A percentile compares a stretch with the other conserved stretches of the same genome.
Evolutionary conservation across 495 filamentous ascomycete species (phyloP).

Genomic region (Daldinia childiae): DNA sequence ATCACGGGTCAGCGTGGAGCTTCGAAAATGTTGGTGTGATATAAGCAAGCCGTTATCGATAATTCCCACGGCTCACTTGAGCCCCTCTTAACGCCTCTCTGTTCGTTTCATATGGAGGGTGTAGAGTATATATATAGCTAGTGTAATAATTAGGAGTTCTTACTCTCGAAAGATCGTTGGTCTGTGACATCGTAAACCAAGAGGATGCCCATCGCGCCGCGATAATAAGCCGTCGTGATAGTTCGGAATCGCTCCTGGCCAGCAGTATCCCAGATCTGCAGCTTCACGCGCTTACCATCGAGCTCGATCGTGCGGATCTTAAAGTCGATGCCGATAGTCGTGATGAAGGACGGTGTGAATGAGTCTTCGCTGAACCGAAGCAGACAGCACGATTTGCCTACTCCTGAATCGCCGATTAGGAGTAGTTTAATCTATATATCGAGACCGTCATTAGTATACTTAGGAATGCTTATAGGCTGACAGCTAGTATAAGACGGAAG

Average conservation of each 20-base stretch:
- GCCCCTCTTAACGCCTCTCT: constrained; percentile 2
- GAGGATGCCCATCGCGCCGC: constrained; percentile 97
- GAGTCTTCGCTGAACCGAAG: constrained; percentile 98
- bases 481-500: constrained; percentile 1
- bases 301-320: constrained; percentile 99
- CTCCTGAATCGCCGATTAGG: constrained; percentile 96
- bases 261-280: constrained; percentile 99
- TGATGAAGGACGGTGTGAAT: constrained; percentile 98
- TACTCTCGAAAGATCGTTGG: constrained; percentile 96
- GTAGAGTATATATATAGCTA: background rate
- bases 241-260: constrained; percentile 98
- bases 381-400: constrained; percentile 98
- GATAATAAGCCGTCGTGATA: constrained; percentile 98
- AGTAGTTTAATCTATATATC: constrained; percentile 89
- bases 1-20: constrained; percentile 26
- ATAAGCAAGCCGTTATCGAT: constrained; percentile 5
- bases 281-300: constrained; percentile 96
- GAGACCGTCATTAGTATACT: constrained; percentile 14
- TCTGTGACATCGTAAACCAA: constrained; percentile 99
- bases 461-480: background rate
- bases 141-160: constrained; percentile 37
- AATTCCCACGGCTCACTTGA: constrained; percentile 7
- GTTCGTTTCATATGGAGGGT: background rate
- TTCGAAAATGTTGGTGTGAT: background rate
- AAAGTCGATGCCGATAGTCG: constrained; percentile 99